Evolutionary conservation across 768 basidiomycete species (phyloP).

Genomic region (Podaxis rugospora): DNA sequence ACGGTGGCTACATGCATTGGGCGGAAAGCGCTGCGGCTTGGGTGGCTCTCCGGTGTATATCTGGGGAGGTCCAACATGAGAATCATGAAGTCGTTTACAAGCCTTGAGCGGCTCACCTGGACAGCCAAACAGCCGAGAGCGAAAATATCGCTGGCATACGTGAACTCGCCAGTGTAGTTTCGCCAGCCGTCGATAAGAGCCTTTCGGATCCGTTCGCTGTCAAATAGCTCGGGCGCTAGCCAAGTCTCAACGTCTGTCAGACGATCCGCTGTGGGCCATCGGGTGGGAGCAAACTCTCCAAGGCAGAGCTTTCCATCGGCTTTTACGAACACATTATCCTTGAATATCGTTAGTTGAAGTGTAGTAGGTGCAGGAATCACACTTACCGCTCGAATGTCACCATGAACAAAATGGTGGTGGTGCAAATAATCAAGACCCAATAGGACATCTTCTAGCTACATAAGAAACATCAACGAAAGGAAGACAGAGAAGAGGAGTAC

Average conservation of each 20-base stretch:
- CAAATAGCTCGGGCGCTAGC: constrained; percentile 20
- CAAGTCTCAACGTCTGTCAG: constrained; percentile 14
- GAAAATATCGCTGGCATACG: constrained; percentile 20
- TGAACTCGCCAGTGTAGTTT: constrained; percentile 22
- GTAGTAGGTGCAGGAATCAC: background rate
- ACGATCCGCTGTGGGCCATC: constrained; percentile 13
- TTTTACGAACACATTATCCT: constrained; percentile 21
- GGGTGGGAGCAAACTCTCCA: constrained; percentile 19
- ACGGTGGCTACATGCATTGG: constrained; percentile 5
- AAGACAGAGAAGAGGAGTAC: background rate
- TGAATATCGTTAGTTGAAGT: background rate
- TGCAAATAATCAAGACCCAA: constrained; percentile 19
- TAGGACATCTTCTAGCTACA: constrained; percentile 12
- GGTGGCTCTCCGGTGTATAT: constrained; percentile 17
- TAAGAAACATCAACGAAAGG: background rate
- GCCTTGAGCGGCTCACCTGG: constrained; percentile 12
- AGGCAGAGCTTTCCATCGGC: constrained; percentile 16
- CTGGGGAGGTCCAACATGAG: background rate
- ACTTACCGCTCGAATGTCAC: constrained; percentile 16
- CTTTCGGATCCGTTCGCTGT: constrained; percentile 10
- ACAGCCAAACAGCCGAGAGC: constrained; percentile 19
- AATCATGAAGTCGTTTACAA: background rate
- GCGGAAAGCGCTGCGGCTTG: constrained; percentile 12
- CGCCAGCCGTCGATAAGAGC: constrained; percentile 19
- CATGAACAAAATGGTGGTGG: constrained; percentile 17